These are phyloP conservation scores for Cercospora beticola DNA, from an alignment of 2,329 filamentous ascomycete genomes.

Conservation along the genomic window DNA sequence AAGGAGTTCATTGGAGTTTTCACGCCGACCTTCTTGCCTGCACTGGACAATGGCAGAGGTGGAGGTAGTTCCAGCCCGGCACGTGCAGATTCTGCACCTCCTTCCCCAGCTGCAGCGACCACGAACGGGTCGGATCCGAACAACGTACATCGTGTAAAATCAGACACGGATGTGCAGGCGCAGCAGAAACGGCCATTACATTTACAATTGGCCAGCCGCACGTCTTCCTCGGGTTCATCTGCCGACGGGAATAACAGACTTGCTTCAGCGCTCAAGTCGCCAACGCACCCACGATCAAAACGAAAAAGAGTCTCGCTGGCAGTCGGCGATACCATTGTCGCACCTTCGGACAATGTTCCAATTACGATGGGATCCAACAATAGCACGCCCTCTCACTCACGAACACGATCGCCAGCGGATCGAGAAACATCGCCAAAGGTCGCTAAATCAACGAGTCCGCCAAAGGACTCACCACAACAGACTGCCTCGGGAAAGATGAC, in stretches of 20 bases:
- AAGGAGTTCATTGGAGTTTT: slow-evolving; percentile 40
- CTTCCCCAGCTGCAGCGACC: background rate
- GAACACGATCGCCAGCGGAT: slow-evolving; percentile 22
- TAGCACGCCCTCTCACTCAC: slow-evolving; percentile 35
- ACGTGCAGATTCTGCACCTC: slow-evolving; percentile 33
- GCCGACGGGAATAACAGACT: slow-evolving; percentile 36
- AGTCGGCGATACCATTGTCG: slow-evolving; percentile 39
- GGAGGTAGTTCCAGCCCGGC: slow-evolving; percentile 15
- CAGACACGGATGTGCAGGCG: slow-evolving; percentile 32
- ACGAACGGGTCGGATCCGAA: background rate
- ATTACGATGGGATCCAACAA: slow-evolving; percentile 28
- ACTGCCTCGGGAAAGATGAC: slow-evolving; percentile 1
- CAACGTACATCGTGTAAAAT: slow-evolving; percentile 29
- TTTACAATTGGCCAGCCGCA: slow-evolving; percentile 34
- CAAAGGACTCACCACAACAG: slow-evolving; percentile 8
- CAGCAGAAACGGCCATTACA: slow-evolving; percentile 35
- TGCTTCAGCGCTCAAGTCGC: slow-evolving; percentile 38
- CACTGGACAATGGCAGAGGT: slow-evolving; percentile 27
- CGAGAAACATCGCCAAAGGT: slow-evolving; percentile 1
- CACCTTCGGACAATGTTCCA: slow-evolving; percentile 38
- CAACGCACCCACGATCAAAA: slow-evolving; percentile 29
- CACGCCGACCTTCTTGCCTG: slow-evolving; percentile 39
- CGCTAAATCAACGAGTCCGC: background rate
- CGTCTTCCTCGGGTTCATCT: slow-evolving; percentile 39
- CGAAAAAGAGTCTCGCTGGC: slow-evolving; percentile 40